Evolutionary conservation across 768 basidiomycete species (phyloP).

Genomic region (Boletus barrowsii): DNA sequence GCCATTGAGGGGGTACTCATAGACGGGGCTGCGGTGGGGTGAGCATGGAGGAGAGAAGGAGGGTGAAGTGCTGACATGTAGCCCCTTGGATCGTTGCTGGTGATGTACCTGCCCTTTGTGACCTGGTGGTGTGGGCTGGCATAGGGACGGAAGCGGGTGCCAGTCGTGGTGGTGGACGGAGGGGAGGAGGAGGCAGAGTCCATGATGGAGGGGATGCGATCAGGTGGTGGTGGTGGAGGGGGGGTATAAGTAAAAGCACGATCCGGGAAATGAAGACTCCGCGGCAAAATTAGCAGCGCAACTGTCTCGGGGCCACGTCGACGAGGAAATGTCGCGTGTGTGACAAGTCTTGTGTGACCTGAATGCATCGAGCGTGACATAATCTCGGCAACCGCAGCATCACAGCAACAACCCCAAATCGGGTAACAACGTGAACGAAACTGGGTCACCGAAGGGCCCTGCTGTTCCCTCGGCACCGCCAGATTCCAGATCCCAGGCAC

Average conservation of each 20-base stretch:
- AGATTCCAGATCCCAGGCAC: slow-evolving; percentile 40
- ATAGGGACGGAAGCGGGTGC: slow-evolving; percentile 59
- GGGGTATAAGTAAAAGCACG: slow-evolving; percentile 21
- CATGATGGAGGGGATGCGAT: slow-evolving; percentile 30
- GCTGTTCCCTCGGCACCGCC: slow-evolving; percentile 43
- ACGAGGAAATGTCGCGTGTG: slow-evolving; percentile 32
- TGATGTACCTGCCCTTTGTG: slow-evolving; percentile 84
- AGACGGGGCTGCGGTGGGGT: slow-evolving; percentile 60
- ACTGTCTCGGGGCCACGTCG: slow-evolving; percentile 35
- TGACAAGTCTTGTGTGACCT: slow-evolving; percentile 26
- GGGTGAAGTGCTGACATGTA: slow-evolving; percentile 63
- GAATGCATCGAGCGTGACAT: slow-evolving; percentile 24
- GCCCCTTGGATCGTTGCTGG: slow-evolving; percentile 83
- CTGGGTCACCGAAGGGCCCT: slow-evolving; percentile 23
- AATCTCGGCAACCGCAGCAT: slow-evolving; percentile 34
- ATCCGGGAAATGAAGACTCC: slow-evolving; percentile 27
- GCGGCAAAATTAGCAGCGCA: slow-evolving; percentile 31
- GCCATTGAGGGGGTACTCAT: slow-evolving; percentile 84
- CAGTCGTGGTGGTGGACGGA: slow-evolving; percentile 21
- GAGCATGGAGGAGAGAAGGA: background rate
- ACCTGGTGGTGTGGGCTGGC: slow-evolving; percentile 77
- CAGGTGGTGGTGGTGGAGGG: background rate
- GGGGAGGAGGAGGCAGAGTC: slow-evolving; percentile 36
- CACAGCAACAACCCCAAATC: slow-evolving; percentile 35
- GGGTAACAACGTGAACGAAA: slow-evolving; percentile 33